Evolutionary conservation across 2,329 filamentous ascomycete species (phyloP).

Genomic region (Ascochyta viciae-villosae): DNA sequence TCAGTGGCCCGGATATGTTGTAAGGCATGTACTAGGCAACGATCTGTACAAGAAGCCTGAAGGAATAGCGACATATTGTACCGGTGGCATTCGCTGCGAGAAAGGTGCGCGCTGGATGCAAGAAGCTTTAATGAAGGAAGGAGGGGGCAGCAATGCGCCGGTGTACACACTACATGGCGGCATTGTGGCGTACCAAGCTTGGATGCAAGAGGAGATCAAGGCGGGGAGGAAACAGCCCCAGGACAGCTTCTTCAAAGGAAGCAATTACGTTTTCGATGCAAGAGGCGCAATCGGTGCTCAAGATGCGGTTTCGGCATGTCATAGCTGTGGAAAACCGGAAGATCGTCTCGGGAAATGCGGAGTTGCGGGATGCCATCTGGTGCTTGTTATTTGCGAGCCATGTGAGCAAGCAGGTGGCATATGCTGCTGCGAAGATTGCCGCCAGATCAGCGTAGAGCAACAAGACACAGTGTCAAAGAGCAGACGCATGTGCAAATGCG

Average conservation of each 20-base stretch:
- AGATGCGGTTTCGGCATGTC: constrained; percentile 25
- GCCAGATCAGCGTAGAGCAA: constrained; percentile 1
- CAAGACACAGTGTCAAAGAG: neutral
- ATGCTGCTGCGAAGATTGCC: constrained; percentile 28
- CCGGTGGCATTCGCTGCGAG: constrained; percentile 34
- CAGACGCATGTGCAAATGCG: constrained; percentile 28
- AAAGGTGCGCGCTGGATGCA: constrained; percentile 38
- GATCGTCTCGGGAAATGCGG: constrained; percentile 28
- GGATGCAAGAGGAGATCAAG: constrained; percentile 29
- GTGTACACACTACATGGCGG: constrained; percentile 32
- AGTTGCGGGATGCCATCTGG: constrained; percentile 26
- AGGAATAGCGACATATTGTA: constrained; percentile 33
- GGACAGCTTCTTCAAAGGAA: constrained; percentile 33
- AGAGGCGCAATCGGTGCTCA: constrained; percentile 27
- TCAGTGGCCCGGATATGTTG: constrained; percentile 34
- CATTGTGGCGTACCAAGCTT: constrained; percentile 33
- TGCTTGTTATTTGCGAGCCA: constrained; percentile 26
- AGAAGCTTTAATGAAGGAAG: constrained; percentile 19
- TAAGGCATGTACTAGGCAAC: constrained; percentile 24
- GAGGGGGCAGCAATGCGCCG: constrained; percentile 2
- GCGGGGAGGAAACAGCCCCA: constrained; percentile 23
- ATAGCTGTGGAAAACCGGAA: constrained; percentile 22
- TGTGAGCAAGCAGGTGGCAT: constrained; percentile 21
- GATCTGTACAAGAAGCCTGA: constrained; percentile 18
- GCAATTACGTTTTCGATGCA: constrained; percentile 36